Base-by-base conservation (phyloP, 2,329 filamentous ascomycete genomes). In the Fusarium protoensiforme region DNA sequence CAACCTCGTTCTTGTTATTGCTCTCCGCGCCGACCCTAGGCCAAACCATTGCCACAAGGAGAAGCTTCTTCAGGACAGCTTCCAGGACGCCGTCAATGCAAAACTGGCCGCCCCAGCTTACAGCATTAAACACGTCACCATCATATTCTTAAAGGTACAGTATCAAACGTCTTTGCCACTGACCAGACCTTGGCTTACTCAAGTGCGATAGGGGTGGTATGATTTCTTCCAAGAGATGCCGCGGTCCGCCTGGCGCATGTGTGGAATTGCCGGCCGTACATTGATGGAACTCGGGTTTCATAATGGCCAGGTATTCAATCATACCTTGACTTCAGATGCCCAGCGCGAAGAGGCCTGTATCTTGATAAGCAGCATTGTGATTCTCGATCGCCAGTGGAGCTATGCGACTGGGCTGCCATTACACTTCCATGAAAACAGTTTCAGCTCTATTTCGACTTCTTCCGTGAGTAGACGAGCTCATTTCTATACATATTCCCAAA, bases 241-340 rank as follows among this genome's bases (percentile, higher is more conserved):
- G 0, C 76, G 74, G 1, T 74, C 67, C 18, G 77, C 78, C 2
- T 78, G 76, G 77, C 72, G 78, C 3, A 78, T 79, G 78, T 79
- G 77, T 2, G 78, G 78, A 0, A 65, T 74, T 3, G 78, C 77
- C 7, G 78, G 78, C 2, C 70, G 74, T 4, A 77, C 78, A 57
- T 13, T 77, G 9, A 75, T 79, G 75, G 78, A 79, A 31, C 76
- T 79, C 4, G 78, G 78, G 1, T 67, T 78, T 2, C 78, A 79
- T n/a, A 77, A 72, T n/a, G 64, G 73, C 16, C 76, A 78, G 1
- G 74, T 78, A 2, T 72, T 70, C 0, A 68, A 73, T 13, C 75
- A 79, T 14, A 60, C 69, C 2, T 24, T 69, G 36, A 66, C 56
- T 4, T 62, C 65, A 0, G 69, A 73, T 7, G 10, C 24, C 20